Percentiles rank a stretch among this genome's conserved stretches.
These are phyloP conservation scores for Corylus avellana DNA, from an alignment of 306 rosid species.

Conservation along the genomic window DNA sequence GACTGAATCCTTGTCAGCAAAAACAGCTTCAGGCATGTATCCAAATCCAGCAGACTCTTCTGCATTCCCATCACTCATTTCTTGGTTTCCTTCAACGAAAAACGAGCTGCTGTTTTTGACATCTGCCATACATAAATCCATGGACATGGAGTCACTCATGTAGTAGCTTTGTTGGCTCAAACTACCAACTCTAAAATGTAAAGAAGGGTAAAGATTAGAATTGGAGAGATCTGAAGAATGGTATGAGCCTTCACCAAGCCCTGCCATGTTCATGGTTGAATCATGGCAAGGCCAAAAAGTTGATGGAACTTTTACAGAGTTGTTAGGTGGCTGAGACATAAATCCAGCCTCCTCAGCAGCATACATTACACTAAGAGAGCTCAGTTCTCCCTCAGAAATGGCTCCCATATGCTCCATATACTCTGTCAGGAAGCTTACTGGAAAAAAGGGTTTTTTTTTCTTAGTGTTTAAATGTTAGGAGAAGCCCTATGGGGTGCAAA, in stretches of 20 bases:
- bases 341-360: constrained; percentile 42
- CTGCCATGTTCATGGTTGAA: constrained; percentile 29
- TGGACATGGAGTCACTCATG: constrained; percentile 31
- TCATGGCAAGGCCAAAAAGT: constrained; percentile 52
- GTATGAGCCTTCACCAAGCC: constrained; percentile 36
- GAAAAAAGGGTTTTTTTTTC: not conserved
- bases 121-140: constrained; percentile 34
- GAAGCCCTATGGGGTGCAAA: not conserved
- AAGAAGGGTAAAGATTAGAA: constrained; percentile 14
- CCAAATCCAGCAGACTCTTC: constrained; percentile 31
- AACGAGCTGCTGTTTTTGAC: constrained; percentile 21
- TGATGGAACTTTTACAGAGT: constrained; percentile 48
- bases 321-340: constrained; percentile 38
- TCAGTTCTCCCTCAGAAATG: constrained; percentile 40
- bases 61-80: constrained; percentile 34
- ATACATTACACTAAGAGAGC: constrained; percentile 36
- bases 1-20: constrained; percentile 26
- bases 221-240: constrained; percentile 35
- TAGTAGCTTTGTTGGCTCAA: constrained; percentile 21
- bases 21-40: constrained; percentile 20
- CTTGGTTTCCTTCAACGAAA: constrained; percentile 35
- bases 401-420: constrained; percentile 43
- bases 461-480: not conserved
- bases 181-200: constrained; percentile 15
- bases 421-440: not conserved